These are phyloP conservation scores for Mycosphaerella sp. DNA, from an alignment of 2,329 filamentous ascomycete species.

Conservation along the genomic window DNA sequence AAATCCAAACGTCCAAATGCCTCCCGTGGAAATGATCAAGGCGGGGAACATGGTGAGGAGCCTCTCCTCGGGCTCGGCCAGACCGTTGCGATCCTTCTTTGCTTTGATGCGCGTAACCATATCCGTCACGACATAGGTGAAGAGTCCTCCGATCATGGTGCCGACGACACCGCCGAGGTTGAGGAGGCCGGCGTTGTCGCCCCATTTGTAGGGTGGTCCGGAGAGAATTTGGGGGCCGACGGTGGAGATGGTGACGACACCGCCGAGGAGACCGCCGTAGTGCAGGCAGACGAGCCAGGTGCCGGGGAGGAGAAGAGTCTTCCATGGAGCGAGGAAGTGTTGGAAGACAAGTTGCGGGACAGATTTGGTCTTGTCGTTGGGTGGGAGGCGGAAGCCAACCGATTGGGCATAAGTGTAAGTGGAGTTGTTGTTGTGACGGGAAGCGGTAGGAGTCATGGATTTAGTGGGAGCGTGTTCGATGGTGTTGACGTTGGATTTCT, in stretches of 20 bases:
- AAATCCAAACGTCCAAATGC: constrained; percentile 37
- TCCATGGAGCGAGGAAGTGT: constrained; percentile 36
- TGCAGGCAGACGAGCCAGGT: constrained; percentile 39
- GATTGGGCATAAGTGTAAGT: too few species aligned
- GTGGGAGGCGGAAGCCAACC: too few species aligned
- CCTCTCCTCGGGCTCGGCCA: constrained; percentile 37
- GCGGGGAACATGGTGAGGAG: constrained; percentile 37
- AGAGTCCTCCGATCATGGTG: constrained; percentile 32
- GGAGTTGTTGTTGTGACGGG: too few species aligned
- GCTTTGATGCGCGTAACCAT: constrained; percentile 35
- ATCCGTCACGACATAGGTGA: constrained; percentile 37
- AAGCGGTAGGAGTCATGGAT: constrained; percentile 4
- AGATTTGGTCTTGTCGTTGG: constrained; percentile 29
- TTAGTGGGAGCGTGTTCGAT: constrained; percentile 20
- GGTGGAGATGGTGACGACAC: constrained; percentile 36
- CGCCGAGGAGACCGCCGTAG: constrained; percentile 40
- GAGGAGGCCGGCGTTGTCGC: constrained; percentile 35
- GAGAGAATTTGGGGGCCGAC: constrained; percentile 36
- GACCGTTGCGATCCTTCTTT: constrained; percentile 34
- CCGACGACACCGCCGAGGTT: constrained; percentile 37
- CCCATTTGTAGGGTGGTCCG: constrained; percentile 39
- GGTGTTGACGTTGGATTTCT: constrained; percentile 10
- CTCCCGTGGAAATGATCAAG: constrained; percentile 35
- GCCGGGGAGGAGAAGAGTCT: constrained; percentile 36
- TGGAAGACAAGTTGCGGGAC: constrained; percentile 31